Percentiles rank a stretch among this genome's conserved stretches.
phyloP scores from a whole-genome alignment of 352 stramenopile genomes.

The Globisporangium emineosum region DNA sequence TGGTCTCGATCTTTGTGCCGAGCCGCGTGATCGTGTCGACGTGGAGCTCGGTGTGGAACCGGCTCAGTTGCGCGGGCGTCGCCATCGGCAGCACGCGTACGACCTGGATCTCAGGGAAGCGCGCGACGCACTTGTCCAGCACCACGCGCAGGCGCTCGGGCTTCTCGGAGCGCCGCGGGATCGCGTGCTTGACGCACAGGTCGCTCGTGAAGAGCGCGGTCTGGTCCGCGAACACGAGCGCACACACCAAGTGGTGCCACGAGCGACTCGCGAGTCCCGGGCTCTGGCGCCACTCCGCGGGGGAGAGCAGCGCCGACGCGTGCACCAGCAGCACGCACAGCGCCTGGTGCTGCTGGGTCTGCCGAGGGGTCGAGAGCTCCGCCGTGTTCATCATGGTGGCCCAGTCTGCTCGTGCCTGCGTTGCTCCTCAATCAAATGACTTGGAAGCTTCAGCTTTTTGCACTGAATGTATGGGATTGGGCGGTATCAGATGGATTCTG shows the following conservation, averaged over 20 bases:
- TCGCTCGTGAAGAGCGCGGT: constrained; percentile 51
- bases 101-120: constrained; percentile 35
- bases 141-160: constrained; percentile 53
- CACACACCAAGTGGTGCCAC: constrained; percentile 27
- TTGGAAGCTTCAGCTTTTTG: not conserved
- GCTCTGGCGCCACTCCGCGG: not conserved
- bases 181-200: constrained; percentile 41
- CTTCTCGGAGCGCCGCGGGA: constrained; percentile 40
- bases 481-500: not conserved
- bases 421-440: not conserved
- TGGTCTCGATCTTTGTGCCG: constrained; percentile 55
- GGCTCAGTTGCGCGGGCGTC: constrained; percentile 44
- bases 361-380: constrained; percentile 1
- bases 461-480: not conserved
- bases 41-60: constrained; percentile 57
- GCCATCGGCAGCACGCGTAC: constrained; percentile 27
- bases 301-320: not conserved
- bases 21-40: constrained; percentile 49
- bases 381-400: constrained; percentile 16
- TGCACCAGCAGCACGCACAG: constrained; percentile 2
- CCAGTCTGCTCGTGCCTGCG: not conserved
- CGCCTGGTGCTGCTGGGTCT: not conserved
- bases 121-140: constrained; percentile 24
- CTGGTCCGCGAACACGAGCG: constrained; percentile 24
- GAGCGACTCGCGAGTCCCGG: constrained; percentile 17